phyloP scores from a whole-genome alignment of 2,329 filamentous ascomycete species.

The Juglanconis sp. region DNA sequence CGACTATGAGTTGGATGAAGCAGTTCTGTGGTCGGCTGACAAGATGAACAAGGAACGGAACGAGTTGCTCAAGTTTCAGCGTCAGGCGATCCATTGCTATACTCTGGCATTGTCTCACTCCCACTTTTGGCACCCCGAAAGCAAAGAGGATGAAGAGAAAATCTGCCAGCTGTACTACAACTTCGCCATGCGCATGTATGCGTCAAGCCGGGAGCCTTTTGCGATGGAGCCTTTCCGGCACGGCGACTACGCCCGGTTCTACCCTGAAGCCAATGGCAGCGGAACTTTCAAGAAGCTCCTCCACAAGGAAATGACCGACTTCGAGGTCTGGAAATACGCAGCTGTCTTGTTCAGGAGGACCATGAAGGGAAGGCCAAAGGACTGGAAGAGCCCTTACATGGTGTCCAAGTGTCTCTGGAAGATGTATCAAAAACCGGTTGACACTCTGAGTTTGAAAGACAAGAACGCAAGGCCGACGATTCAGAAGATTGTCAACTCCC shows the following conservation, averaged over 20 bases:
- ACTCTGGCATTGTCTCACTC: constrained; percentile 58
- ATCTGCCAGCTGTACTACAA: constrained; percentile 58
- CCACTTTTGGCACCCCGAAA: constrained; percentile 44
- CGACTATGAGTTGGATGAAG: constrained; percentile 83
- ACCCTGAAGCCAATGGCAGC: constrained; percentile 48
- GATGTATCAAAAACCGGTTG: constrained; percentile 52
- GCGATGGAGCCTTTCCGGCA: constrained; percentile 61
- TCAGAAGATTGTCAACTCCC: constrained; percentile 41
- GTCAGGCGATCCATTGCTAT: constrained; percentile 79
- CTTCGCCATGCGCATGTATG: constrained; percentile 60
- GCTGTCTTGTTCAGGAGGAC: constrained; percentile 55
- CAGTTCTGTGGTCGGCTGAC: constrained; percentile 83
- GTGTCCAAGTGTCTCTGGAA: constrained; percentile 62
- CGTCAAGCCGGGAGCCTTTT: constrained; percentile 60
- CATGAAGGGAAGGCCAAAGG: constrained; percentile 49
- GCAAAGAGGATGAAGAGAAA: constrained; percentile 48
- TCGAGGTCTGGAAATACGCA: constrained; percentile 61
- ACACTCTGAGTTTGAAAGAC: constrained; percentile 43
- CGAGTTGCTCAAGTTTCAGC: constrained; percentile 73
- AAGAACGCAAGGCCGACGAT: constrained; percentile 34
- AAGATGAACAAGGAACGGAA: constrained; percentile 82
- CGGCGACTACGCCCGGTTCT: constrained; percentile 54
- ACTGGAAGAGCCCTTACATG: constrained; percentile 62
- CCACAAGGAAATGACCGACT: constrained; percentile 55
- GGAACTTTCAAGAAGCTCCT: constrained; percentile 51